Evolutionary conservation across 495 filamentous ascomycete species (phyloP).

Genomic region (Chaetomium fimeti): DNA sequence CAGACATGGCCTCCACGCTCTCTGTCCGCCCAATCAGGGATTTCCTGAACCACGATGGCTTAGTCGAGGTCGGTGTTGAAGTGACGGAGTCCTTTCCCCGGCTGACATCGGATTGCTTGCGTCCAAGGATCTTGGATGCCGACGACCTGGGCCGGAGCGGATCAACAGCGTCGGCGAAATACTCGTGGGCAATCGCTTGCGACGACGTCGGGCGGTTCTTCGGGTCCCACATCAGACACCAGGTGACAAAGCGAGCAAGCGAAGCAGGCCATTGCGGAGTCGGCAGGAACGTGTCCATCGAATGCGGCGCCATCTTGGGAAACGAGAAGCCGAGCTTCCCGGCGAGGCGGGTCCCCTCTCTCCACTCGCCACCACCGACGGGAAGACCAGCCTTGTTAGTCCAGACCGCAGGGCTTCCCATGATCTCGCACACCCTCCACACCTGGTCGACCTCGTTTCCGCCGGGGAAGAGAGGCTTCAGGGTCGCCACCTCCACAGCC

Average conservation of each 20-base stretch:
- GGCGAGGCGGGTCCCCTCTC: conserved; percentile 86
- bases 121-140: conserved; percentile 74
- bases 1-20: conserved; percentile 41
- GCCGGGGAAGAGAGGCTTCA: conserved; percentile 96
- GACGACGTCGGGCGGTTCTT: conserved; percentile 89
- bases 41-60: conserved; percentile 93
- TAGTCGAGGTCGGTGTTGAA: conserved; percentile 61
- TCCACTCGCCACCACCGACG: conserved; percentile 97
- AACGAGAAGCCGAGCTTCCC: conserved; percentile 98
- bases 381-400: conserved; percentile 82
- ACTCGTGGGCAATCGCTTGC: conserved; percentile 90
- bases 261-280: conserved; percentile 87
- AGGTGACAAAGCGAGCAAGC: conserved; percentile 89
- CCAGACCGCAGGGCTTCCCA: conserved; percentile 99
- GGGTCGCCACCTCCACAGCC: conserved; percentile 96
- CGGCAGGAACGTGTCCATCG: conserved; percentile 92
- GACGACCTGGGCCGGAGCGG: conserved; percentile 90
- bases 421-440: conserved; percentile 98
- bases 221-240: conserved; percentile 99
- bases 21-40: conserved; percentile 73
- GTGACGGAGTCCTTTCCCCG: conserved; percentile 64
- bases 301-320: conserved; percentile 98
- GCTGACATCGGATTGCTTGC: conserved; percentile 80
- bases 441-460: conserved; percentile 99
- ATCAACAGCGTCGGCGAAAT: conserved; percentile 93